phyloP scores from a whole-genome alignment of 768 basidiomycete genomes.

The Tylopilus plumbeoviolaceoides region DNA sequence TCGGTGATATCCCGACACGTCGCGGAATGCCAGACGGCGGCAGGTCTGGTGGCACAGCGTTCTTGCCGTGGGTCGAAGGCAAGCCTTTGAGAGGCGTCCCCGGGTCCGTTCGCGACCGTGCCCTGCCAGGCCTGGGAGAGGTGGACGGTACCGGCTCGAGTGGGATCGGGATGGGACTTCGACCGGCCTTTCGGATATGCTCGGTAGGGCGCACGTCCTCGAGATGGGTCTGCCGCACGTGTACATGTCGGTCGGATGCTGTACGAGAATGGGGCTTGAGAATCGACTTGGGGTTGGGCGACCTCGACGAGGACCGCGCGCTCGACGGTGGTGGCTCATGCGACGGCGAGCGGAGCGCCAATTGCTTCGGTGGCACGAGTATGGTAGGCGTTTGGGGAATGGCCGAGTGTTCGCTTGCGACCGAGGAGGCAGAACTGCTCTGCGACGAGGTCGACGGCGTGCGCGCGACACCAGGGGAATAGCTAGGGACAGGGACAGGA shows the following conservation, averaged over 20 bases:
- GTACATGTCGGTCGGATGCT: constrained; percentile 17
- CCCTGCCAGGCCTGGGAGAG: constrained; percentile 22
- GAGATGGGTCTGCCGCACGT: constrained; percentile 4
- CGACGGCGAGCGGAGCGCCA: constrained; percentile 7
- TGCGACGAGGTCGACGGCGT: constrained; percentile 20
- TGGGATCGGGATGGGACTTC: constrained; percentile 8
- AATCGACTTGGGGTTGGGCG: constrained; percentile 30
- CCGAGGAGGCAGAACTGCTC: constrained; percentile 13
- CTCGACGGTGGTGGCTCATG: constrained; percentile 20
- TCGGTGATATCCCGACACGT: constrained; percentile 15
- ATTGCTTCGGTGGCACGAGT: constrained; percentile 5
- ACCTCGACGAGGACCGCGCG: constrained; percentile 23
- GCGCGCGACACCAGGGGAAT: constrained; percentile 9
- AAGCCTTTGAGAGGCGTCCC: constrained; percentile 14
- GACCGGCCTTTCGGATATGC: constrained; percentile 10
- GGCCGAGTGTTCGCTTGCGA: not conserved
- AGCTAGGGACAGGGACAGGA: not conserved
- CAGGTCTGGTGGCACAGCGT: constrained; percentile 6
- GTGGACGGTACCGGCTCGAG: constrained; percentile 1
- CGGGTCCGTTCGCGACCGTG: constrained; percentile 30
- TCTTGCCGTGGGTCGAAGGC: constrained; percentile 4
- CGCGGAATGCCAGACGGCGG: constrained; percentile 26
- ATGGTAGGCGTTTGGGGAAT: not conserved
- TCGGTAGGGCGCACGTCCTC: constrained; percentile 10
- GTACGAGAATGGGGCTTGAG: constrained; percentile 18